Conservation (phyloP, 2,329 filamentous ascomycete genomes). For the Orbilia quercus region DNA sequence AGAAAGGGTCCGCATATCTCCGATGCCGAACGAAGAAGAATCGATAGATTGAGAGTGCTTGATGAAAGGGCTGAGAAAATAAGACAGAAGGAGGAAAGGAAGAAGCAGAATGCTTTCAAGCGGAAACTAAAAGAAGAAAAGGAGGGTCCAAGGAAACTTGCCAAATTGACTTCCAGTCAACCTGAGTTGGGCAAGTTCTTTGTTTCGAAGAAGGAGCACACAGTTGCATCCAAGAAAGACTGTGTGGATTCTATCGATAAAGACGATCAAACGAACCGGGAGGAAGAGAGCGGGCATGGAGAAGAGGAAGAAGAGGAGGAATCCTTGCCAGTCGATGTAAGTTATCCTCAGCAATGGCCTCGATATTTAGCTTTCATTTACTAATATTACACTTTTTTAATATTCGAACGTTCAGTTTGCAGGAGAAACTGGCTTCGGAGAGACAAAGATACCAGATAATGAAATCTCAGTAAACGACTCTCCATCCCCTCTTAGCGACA, state of each 20-base stretch:
- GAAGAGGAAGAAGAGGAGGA: neutral
- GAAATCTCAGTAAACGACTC: no score
- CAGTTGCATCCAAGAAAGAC: slow-evolving; percentile 21
- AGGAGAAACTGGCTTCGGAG: slow-evolving; percentile 5
- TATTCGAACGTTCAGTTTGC: slow-evolving; percentile 9
- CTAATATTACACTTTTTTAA: neutral
- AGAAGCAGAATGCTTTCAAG: slow-evolving; percentile 52
- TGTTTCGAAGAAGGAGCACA: slow-evolving; percentile 32
- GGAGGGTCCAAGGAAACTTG: slow-evolving; percentile 46
- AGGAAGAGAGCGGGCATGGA: slow-evolving; percentile 1
- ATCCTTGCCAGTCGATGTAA: slow-evolving; percentile 3
- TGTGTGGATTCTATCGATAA: slow-evolving; percentile 3
- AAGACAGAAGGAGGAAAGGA: slow-evolving; percentile 39
- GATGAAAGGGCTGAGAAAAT: slow-evolving; percentile 52
- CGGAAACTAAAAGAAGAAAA: slow-evolving; percentile 54
- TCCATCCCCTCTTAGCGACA: no score
- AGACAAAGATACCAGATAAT: no score
- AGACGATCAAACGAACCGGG: neutral
- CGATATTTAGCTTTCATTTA: neutral
- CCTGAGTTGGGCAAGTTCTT: slow-evolving; percentile 52
- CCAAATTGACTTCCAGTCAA: slow-evolving; percentile 49
- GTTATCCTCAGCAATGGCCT: slow-evolving; percentile 11
- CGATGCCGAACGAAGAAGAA: slow-evolving; percentile 38
- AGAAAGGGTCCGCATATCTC: slow-evolving; percentile 29
- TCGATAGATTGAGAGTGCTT: slow-evolving; percentile 38